Conservation (phyloP, 805 yeast genomes). For the Starmerella floricola region DNA sequence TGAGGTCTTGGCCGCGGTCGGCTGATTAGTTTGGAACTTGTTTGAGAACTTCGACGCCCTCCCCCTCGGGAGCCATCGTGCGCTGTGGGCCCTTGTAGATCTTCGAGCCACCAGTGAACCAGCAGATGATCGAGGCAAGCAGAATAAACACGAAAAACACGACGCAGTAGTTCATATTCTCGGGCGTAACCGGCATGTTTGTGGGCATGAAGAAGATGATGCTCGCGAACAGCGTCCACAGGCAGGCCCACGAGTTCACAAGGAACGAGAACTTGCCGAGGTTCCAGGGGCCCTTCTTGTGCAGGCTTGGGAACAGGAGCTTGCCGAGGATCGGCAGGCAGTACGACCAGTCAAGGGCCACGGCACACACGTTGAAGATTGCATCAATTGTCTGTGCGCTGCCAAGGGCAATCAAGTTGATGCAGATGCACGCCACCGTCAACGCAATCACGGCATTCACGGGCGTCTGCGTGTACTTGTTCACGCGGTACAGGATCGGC, state of each 20-base stretch:
- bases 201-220: slow-evolving; percentile 24
- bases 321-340: slow-evolving; percentile 50
- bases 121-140: slow-evolving; percentile 10
- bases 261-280: slow-evolving; percentile 36
- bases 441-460: slow-evolving; percentile 48
- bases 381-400: slow-evolving; percentile 50
- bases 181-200: slow-evolving; percentile 20
- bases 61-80: too few relatives aligned
- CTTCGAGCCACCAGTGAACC: slow-evolving; percentile 19
- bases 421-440: slow-evolving; percentile 37
- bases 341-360: slow-evolving; percentile 56
- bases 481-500: slow-evolving; percentile 34
- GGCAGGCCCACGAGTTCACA: slow-evolving; percentile 16
- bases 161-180: slow-evolving; percentile 25
- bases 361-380: slow-evolving; percentile 60
- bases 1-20: too few relatives aligned
- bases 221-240: slow-evolving; percentile 22
- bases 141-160: slow-evolving; percentile 21
- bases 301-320: slow-evolving; percentile 43
- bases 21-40: too few relatives aligned
- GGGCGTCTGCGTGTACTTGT: slow-evolving; percentile 45
- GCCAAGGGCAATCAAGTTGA: slow-evolving; percentile 51
- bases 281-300: slow-evolving; percentile 55
- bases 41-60: too few relatives aligned
- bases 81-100: slow-evolving; percentile 15